A percentile compares a stretch with the other conserved stretches of the same genome.
Conservation (phyloP, 345 rosid species). For the Atalantia buxifolia region DNA sequence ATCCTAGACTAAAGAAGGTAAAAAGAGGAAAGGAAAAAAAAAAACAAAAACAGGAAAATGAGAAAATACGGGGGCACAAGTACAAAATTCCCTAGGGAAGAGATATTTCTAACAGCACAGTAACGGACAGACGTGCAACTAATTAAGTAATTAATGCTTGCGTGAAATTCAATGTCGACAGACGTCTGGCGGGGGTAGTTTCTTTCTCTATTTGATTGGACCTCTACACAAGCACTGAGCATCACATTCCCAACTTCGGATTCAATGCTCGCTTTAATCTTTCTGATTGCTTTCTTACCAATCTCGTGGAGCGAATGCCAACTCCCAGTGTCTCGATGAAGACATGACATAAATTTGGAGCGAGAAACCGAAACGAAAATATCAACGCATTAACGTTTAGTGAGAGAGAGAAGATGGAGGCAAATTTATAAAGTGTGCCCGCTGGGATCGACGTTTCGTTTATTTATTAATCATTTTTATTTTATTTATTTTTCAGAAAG, state of each 20-base stretch:
- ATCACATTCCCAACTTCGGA: background rate
- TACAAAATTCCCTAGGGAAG: background rate
- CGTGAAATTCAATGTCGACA: background rate
- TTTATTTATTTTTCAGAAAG: background rate
- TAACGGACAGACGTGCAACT: conserved; percentile 5
- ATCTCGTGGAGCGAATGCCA: conserved; percentile 1
- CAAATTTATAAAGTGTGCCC: background rate
- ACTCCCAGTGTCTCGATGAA: background rate
- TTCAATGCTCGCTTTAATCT: conserved; percentile 1
- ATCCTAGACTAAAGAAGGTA: no score
- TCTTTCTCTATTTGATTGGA: background rate
- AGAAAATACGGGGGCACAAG: background rate
- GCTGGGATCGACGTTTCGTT: conserved; percentile 5
- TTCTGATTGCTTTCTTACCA: background rate
- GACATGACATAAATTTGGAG: background rate
- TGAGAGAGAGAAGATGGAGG: conserved; percentile 1
- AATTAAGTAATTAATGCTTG: conserved; percentile 3
- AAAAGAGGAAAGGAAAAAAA: no score
- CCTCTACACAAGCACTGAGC: background rate
- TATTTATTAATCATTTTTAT: background rate
- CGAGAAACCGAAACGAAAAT: background rate
- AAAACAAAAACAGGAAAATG: background rate
- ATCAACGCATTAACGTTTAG: background rate
- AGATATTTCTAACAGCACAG: background rate
- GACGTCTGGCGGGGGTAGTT: background rate